Evolutionary conservation across 2,329 filamentous ascomycete genomes (phyloP).

Genomic region (Sporothrix brasiliensis): DNA sequence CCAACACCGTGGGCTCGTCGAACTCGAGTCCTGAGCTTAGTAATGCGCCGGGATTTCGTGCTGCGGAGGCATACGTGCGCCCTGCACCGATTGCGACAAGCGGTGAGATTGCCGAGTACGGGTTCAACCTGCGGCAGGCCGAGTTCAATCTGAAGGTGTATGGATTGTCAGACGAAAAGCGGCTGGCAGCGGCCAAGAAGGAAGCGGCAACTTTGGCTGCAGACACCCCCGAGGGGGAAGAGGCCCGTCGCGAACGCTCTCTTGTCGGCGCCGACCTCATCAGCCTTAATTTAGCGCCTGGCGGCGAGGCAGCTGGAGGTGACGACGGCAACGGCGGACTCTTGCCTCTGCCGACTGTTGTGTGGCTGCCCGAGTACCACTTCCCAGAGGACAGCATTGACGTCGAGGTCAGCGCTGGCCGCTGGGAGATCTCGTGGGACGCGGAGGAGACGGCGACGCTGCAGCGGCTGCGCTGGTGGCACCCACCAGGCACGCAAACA

Average conservation of each 20-base stretch:
- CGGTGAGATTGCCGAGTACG: constrained; percentile 70
- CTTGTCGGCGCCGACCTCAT: constrained; percentile 16
- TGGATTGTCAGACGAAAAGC: constrained; percentile 39
- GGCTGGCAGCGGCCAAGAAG: constrained; percentile 13
- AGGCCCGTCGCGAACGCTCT: not conserved
- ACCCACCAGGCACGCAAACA: constrained; percentile 79
- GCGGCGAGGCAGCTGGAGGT: constrained; percentile 5
- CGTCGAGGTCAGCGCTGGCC: constrained; percentile 79
- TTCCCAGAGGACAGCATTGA: constrained; percentile 75
- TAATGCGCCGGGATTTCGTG: constrained; percentile 75
- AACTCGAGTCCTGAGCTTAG: constrained; percentile 56
- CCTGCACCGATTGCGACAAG: constrained; percentile 77
- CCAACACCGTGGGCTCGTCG: not conserved
- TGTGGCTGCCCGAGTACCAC: constrained; percentile 90
- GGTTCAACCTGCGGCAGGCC: constrained; percentile 81
- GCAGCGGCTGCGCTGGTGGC: constrained; percentile 90
- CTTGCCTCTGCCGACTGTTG: constrained; percentile 63
- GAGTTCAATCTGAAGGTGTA: constrained; percentile 73
- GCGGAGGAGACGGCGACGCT: constrained; percentile 69
- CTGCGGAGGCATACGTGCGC: constrained; percentile 89
- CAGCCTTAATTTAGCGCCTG: constrained; percentile 17
- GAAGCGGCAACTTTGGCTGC: not conserved
- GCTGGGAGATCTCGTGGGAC: constrained; percentile 81
- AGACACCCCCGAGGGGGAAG: not conserved
- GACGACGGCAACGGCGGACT: constrained; percentile 25